A percentile compares a stretch with the other conserved stretches of the same genome.
phyloP scores from a whole-genome alignment of 768 basidiomycete species.

The Russula sp. region DNA sequence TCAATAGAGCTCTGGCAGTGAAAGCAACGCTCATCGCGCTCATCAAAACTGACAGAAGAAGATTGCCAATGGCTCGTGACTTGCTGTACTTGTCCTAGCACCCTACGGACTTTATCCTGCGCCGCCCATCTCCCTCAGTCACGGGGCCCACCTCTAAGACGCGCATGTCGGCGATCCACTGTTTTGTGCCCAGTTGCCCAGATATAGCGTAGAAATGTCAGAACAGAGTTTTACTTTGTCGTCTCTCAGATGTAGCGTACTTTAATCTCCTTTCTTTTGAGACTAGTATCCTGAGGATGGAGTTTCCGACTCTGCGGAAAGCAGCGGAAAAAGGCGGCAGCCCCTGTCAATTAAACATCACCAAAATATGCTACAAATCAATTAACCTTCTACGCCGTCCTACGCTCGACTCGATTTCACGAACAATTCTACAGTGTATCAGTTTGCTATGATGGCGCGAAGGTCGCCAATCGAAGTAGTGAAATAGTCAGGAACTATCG shows the following conservation, averaged over 20 bases:
- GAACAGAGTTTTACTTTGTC: conserved; percentile 1
- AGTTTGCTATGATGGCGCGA: conserved; percentile 26
- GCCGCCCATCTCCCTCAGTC: conserved; percentile 17
- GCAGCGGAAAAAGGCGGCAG: neutral
- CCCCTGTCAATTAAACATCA: neutral
- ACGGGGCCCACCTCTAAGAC: neutral
- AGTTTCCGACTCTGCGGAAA: neutral
- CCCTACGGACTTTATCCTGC: conserved; percentile 11
- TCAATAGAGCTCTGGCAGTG: conserved; percentile 2
- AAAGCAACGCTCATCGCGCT: neutral
- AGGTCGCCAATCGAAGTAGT: conserved; percentile 81
- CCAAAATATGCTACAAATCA: neutral
- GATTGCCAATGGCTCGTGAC: neutral
- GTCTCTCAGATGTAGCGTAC: neutral
- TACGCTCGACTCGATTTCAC: conserved; percentile 1
- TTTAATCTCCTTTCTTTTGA: conserved; percentile 9
- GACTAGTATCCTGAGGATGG: neutral
- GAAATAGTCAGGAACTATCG: conserved; percentile 76
- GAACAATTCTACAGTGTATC: neutral
- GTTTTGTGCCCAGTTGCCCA: conserved; percentile 15
- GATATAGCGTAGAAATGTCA: conserved; percentile 1
- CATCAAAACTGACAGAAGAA: neutral
- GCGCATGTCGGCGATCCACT: conserved; percentile 11
- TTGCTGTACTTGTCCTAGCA: conserved; percentile 16
- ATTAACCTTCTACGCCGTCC: conserved; percentile 14